Evolutionary conservation across 176 grass and related monocot genomes (phyloP), one percentile per base, ranked within the genome.

Genomic region (Elymus sibiricus): DNA sequence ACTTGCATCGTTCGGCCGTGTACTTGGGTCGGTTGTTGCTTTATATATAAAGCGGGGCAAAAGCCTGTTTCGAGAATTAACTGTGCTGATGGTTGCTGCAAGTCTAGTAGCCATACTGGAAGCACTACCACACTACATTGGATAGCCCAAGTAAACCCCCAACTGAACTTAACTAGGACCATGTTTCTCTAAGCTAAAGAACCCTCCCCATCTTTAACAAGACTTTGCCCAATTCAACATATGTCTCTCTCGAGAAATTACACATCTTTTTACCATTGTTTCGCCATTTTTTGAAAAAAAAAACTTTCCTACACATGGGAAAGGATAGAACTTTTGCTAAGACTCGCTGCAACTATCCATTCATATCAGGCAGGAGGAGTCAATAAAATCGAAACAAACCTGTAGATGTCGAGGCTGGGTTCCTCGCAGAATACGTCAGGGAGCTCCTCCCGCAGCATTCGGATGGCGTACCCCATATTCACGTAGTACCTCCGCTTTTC

Each of bases 321-420:
- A 35, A 44, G n/a, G 37, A 80, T 59, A 0, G 3, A 62, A 58
- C 14, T 38, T 77, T 61, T 62, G 51, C 60, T 70, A 62, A 53
- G 71, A 6, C 60, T 28, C 15, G 58, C 38, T 11, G 11, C 28
- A 22, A 78, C 61, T 77, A 28, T 69, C 61, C 31, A 49, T 74
- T 15, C 5, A 31, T 39, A 56, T 21, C 31, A 87, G 79, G 40
- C 67, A 21, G 5, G 34, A 8, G 0, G 51, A 46, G 59, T 32
- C 10, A 14, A 84, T 35, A 66, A 26, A 49, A 65, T 17, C 27
- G 13, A 17, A 66, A 38, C 81, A 47, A 81, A 97, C 95, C 92
- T 98, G 79, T 98, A 98, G 53, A 98, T 89, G 72, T 98, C 85
- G 65, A 95, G 93, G 72, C 81, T 90, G n/a, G 93, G 95, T 43